Conservation (phyloP, 1,284 basidiomycete species). For the Vanrija sp. region DNA sequence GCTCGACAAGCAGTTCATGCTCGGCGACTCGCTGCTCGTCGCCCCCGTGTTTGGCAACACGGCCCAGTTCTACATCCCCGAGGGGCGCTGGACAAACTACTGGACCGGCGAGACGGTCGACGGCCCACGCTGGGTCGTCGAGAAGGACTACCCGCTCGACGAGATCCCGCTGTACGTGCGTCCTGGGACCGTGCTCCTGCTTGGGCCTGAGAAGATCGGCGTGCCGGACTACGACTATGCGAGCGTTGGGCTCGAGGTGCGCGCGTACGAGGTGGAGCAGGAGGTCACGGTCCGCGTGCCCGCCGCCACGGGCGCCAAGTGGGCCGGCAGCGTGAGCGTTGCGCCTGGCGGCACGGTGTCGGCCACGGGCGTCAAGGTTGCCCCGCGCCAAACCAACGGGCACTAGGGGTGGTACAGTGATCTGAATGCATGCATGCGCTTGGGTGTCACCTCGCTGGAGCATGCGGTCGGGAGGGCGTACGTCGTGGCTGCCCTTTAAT, state of each 20-base stretch:
- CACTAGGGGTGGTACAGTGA: too few species aligned
- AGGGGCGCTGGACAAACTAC: slow-evolving; percentile 62
- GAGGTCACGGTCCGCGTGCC: slow-evolving; percentile 53
- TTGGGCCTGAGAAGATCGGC: slow-evolving; percentile 57
- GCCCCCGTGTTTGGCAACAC: slow-evolving; percentile 65
- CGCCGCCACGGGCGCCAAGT: slow-evolving; percentile 35
- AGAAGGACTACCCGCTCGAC: slow-evolving; percentile 34
- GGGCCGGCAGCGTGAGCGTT: slow-evolving; percentile 22
- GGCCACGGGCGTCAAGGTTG: slow-evolving; percentile 4
- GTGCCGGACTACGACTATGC: slow-evolving; percentile 64
- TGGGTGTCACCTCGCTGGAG: too few species aligned
- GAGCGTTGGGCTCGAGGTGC: slow-evolving; percentile 54
- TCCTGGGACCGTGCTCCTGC: slow-evolving; percentile 56
- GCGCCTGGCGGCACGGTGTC: slow-evolving; percentile 15
- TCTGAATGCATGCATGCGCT: too few species aligned
- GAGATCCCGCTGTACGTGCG: slow-evolving; percentile 64
- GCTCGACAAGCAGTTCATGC: slow-evolving; percentile 64
- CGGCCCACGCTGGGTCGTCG: slow-evolving; percentile 34
- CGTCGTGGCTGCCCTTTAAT: too few species aligned
- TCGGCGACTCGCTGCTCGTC: slow-evolving; percentile 65
- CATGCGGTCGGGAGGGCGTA: too few species aligned
- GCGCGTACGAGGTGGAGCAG: slow-evolving; percentile 53
- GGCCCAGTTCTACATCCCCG: slow-evolving; percentile 64
- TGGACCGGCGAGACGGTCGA: slow-evolving; percentile 29
- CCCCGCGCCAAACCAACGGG: too few species aligned